Conservation (phyloP, 208 protist genomes). For the Leishmania braziliensis region DNA sequence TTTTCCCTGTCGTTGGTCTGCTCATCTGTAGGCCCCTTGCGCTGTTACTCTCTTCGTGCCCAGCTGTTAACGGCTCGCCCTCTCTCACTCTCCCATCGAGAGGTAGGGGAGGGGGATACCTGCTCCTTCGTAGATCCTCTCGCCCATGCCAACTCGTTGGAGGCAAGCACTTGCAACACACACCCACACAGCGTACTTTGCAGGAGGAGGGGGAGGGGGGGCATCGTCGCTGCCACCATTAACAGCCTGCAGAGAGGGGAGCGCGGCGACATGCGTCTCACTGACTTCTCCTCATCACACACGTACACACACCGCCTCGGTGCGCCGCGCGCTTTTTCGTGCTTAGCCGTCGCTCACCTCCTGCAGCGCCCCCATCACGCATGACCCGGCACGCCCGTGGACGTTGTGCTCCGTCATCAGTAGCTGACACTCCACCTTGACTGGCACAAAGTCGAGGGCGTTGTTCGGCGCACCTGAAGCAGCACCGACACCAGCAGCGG, state of each 20-base stretch:
- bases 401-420: slow-evolving; percentile 71
- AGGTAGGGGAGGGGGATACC: background rate
- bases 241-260: background rate
- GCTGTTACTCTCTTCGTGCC: background rate
- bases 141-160: background rate
- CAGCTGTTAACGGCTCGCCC: no score
- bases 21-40: background rate
- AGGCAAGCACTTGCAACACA: background rate
- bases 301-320: background rate
- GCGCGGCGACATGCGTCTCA: background rate
- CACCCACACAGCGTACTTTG: background rate
- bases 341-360: slow-evolving; percentile 14
- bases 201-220: background rate
- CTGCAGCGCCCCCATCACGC: slow-evolving; percentile 43
- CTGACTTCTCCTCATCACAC: background rate
- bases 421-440: slow-evolving; percentile 34
- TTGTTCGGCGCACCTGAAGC: background rate
- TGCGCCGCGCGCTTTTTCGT: background rate
- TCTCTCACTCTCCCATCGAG: background rate
- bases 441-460: slow-evolving; percentile 2
- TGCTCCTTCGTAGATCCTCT: background rate
- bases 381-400: slow-evolving; percentile 43
- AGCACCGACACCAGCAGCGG: background rate
- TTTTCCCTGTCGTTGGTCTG: background rate
- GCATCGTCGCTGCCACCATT: background rate